Conservation (phyloP, 441 rosid species). For the Pelargonium australe region DNA sequence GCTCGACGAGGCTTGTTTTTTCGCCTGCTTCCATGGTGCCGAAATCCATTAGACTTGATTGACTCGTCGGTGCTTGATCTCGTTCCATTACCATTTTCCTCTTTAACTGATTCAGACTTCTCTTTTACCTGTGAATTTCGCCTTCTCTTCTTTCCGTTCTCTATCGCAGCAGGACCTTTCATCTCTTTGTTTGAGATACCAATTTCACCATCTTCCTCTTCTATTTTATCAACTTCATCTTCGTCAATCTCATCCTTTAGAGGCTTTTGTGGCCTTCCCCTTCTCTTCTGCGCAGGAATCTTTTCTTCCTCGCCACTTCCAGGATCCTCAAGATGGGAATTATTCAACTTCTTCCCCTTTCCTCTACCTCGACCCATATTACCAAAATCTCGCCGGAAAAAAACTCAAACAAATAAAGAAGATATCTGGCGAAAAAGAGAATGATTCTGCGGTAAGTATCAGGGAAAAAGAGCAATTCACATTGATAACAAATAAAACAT, state of each 20-base stretch:
- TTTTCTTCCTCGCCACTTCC: conserved; percentile 62
- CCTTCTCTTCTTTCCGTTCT: conserved; percentile 60
- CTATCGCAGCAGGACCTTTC: conserved; percentile 31
- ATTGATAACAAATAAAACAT: no score
- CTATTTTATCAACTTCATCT: conserved; percentile 44
- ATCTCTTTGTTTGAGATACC: conserved; percentile 32
- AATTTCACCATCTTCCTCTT: conserved; percentile 45
- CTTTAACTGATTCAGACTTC: conserved; percentile 40
- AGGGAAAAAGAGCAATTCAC: neutral
- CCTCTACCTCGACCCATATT: conserved; percentile 76
- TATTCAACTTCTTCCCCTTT: conserved; percentile 50
- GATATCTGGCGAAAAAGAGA: conserved; percentile 31
- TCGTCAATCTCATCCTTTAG: conserved; percentile 49
- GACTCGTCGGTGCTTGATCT: conserved; percentile 58
- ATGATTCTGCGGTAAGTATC: neutral
- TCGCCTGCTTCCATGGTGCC: conserved; percentile 83
- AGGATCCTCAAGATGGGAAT: conserved; percentile 40
- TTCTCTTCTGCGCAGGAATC: conserved; percentile 53
- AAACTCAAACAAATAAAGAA: conserved; percentile 24
- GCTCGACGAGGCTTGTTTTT: conserved; percentile 93
- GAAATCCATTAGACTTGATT: conserved; percentile 60
- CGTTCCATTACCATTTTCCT: conserved; percentile 44
- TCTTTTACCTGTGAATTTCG: conserved; percentile 38
- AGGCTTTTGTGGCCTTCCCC: conserved; percentile 66
- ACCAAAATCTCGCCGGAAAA: conserved; percentile 18